Conservation (phyloP, 2,329 filamentous ascomycete species). For the Diaporthe vexans region DNA sequence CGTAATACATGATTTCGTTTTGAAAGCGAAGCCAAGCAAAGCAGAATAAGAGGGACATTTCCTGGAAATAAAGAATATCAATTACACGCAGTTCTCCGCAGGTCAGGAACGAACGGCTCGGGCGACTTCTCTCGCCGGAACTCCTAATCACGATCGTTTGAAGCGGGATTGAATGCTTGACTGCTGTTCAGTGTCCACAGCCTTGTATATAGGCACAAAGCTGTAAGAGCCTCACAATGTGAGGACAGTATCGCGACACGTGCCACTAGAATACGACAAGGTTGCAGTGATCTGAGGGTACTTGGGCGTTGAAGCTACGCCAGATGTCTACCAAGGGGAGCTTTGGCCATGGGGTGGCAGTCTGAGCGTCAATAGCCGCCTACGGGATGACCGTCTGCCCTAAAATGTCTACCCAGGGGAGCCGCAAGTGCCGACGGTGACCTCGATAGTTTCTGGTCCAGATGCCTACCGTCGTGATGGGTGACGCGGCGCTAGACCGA, state of each 20-base stretch:
- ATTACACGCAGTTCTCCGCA: not conserved
- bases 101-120: not conserved
- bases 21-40: slow-evolving; percentile 36
- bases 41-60: slow-evolving; percentile 11
- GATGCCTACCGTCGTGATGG: slow-evolving; percentile 1
- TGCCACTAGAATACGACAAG: not conserved
- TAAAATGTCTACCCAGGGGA: not conserved
- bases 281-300: not conserved
- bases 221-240: not conserved
- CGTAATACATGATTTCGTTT: slow-evolving; percentile 17
- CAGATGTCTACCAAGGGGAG: not conserved
- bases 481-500: not conserved
- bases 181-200: not conserved
- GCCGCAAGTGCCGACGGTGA: slow-evolving; percentile 3
- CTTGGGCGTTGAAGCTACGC: too few relatives aligned
- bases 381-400: not conserved
- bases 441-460: slow-evolving; percentile 6
- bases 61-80: slow-evolving; percentile 34
- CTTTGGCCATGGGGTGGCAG: not conserved
- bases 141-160: not conserved
- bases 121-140: not conserved
- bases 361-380: not conserved
- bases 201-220: not conserved
- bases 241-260: not conserved
- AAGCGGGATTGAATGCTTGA: not conserved